phyloP scores from a whole-genome alignment of 2,329 filamentous ascomycete species.

The Ceratocystis variospora region DNA sequence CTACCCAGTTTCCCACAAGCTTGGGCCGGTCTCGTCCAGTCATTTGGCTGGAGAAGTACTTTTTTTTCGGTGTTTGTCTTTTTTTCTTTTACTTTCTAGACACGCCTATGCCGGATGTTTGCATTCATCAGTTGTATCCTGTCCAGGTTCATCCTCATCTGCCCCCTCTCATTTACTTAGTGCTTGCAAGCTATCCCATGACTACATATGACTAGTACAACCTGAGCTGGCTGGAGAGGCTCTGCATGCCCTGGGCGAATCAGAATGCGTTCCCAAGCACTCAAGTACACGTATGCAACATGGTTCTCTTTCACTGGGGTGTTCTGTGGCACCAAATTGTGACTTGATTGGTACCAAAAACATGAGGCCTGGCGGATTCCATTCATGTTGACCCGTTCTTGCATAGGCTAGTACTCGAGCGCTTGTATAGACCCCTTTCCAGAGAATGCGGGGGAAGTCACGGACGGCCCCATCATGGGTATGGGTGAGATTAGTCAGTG shows the following conservation, averaged over 20 bases:
- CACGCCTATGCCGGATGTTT: neutral
- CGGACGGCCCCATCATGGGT: neutral
- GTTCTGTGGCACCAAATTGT: neutral
- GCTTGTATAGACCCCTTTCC: neutral
- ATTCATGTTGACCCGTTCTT: neutral
- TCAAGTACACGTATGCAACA: neutral
- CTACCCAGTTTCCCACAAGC: neutral
- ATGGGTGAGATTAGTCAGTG: neutral
- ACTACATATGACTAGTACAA: neutral
- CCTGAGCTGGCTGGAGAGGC: neutral
- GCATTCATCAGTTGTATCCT: neutral
- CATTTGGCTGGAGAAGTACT: neutral
- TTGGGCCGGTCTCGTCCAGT: neutral
- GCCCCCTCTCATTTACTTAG: too few species aligned
- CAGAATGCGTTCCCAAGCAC: neutral
- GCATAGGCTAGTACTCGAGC: constrained; percentile 1
- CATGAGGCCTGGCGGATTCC: neutral
- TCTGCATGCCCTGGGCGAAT: neutral
- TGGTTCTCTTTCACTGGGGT: neutral
- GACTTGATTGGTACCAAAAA: neutral
- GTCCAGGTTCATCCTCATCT: neutral
- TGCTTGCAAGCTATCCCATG: too few species aligned
- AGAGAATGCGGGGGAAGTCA: constrained; percentile 1
- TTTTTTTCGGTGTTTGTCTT: neutral
- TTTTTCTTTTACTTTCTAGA: neutral